Base-by-base conservation (phyloP, 495 filamentous ascomycete genomes). In the Xylaria intraflava region DNA sequence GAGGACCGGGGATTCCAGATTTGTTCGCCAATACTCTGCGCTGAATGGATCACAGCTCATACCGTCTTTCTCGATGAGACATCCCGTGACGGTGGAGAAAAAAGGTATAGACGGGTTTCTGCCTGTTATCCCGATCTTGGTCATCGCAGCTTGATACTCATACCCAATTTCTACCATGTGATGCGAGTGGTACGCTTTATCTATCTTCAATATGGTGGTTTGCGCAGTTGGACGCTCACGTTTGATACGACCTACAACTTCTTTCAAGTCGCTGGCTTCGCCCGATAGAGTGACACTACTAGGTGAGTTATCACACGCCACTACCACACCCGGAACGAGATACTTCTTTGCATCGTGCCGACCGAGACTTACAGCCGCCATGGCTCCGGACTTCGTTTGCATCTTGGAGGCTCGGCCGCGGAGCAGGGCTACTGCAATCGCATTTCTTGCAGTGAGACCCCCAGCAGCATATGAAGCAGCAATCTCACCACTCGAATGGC, bases 401-500 rank as follows among this genome's bases (percentile, higher is more conserved):
- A 3, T 5, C 6, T 16, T 29, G 26, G 33, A 29, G 0, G 45
- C 45, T 3, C 6, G 4, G 7, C 19, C 43, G n/a, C 6, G 65
- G n/a, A 11, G 49, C 41, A 3, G 38, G n/a, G 12, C 71, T 55
- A 16, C 67, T 60, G 55, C 69, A 44, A 69, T 68, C 0, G 69
- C 72, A 0, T 69, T 68, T 17, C 67, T 45, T 16, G 72, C 67
- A 7, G 62, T 60, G 2, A 77, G 26, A 6, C 61, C 52, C 3
- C 70, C 70, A 1, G 60, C 54, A 7, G 70, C 64, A 49, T 69
- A 75, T 1, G 69, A 70, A 0, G 73, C 75, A 17, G 71, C 71
- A 12, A 82, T 81, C 57, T 83, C 80, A 7, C 80, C 80, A 50
- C 71, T 77, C 9, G 78, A 82, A 52, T 83, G 80, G 0, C 80